A percentile compares a stretch with the other conserved stretches of the same genome.
Conservation (phyloP, 2,329 filamentous ascomycete genomes). For the Alternaria sp. region DNA sequence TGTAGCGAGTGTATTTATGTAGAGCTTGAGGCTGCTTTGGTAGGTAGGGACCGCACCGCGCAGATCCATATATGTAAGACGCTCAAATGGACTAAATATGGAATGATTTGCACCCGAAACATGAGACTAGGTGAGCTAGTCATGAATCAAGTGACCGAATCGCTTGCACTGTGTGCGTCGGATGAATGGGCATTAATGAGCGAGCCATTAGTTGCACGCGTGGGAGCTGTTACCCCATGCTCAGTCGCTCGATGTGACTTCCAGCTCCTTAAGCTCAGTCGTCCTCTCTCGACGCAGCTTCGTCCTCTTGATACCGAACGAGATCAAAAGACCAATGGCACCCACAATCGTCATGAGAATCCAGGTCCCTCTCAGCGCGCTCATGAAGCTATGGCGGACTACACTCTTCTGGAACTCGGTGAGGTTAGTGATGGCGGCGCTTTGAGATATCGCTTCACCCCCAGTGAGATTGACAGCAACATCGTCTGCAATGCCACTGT, state of each 20-base stretch:
- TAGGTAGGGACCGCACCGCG: not conserved
- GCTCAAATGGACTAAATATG: not conserved
- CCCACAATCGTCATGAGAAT: slow-evolving; percentile 57
- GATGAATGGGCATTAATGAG: not conserved
- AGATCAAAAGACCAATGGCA: slow-evolving; percentile 36
- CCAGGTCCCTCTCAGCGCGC: slow-evolving; percentile 57
- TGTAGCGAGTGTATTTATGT: not conserved
- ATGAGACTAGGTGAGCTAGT: not conserved
- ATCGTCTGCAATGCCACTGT: slow-evolving; percentile 22
- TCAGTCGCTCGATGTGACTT: not conserved
- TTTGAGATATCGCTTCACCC: slow-evolving; percentile 44
- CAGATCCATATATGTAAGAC: not conserved
- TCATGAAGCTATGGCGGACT: slow-evolving; percentile 52
- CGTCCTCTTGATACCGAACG: slow-evolving; percentile 43
- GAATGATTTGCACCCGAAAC: not conserved
- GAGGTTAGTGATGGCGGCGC: slow-evolving; percentile 27
- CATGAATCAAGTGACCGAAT: not conserved
- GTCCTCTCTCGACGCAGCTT: slow-evolving; percentile 23
- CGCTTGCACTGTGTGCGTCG: not conserved
- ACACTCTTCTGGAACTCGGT: slow-evolving; percentile 40
- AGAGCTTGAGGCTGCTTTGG: not conserved
- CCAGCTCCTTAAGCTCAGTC: not conserved
- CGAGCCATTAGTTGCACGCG: not conserved
- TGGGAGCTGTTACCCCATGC: not conserved
- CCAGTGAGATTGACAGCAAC: slow-evolving; percentile 34